These are phyloP conservation scores for Aegilops tauschii DNA, from an alignment of 176 grass and related monocot species.

Conservation along the genomic window DNA sequence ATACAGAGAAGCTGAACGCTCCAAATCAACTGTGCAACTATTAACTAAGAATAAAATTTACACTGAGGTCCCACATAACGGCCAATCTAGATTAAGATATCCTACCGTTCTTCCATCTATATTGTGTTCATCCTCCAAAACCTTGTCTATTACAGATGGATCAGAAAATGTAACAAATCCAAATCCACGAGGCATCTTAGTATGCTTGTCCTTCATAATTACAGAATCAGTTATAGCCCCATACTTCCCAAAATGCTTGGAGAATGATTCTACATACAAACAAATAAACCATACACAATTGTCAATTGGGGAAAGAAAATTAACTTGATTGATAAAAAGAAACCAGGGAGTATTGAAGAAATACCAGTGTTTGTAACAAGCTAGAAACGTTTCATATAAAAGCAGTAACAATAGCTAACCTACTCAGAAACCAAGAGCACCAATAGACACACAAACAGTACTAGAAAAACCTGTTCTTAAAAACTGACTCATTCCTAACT, in stretches of 20 bases:
- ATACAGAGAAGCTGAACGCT: neutral
- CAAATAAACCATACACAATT: constrained; percentile 57
- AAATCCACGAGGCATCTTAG: constrained; percentile 97
- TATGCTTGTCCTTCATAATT: constrained; percentile 99
- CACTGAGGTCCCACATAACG: constrained; percentile 33
- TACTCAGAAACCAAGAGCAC: constrained; percentile 10
- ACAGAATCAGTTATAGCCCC: constrained; percentile 96
- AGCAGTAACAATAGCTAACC: neutral
- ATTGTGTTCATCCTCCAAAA: constrained; percentile 95
- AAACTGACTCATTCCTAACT: neutral
- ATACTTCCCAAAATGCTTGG: constrained; percentile 95
- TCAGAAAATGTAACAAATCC: constrained; percentile 99
- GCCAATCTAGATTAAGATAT: constrained; percentile 51
- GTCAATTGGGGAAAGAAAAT: constrained; percentile 37
- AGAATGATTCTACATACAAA: constrained; percentile 87
- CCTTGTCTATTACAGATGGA: constrained; percentile 92
- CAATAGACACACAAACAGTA: neutral
- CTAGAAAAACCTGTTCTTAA: neutral
- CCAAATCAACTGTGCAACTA: neutral
- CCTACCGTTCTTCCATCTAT: constrained; percentile 90
- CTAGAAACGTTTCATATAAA: constrained; percentile 3
- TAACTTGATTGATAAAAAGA: constrained; percentile 15
- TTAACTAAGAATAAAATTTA: constrained; percentile 18
- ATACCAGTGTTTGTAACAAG: neutral
- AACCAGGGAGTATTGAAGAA: neutral